Base-by-base conservation (phyloP, 176 grass and related monocot species). In the Ensete glaucum region DNA sequence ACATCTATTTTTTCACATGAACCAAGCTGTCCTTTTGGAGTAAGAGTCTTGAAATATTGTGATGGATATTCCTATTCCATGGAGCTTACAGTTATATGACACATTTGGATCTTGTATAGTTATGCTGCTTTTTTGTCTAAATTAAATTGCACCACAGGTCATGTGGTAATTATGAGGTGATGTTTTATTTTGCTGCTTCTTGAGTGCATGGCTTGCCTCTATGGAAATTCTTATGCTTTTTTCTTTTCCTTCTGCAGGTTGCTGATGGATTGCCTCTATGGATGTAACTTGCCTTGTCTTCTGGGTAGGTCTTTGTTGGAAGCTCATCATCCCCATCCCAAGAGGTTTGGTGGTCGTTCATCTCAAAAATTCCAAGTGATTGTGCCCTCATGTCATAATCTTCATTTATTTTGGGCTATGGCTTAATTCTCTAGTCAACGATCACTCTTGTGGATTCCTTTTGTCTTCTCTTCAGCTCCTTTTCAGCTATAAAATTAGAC, bases 271-370 rank as follows among this genome's bases (percentile, higher is more conserved):
- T 25, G 12, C 20, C 16, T 22, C 16, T 25, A 11, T 24, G 62
- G 62, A 26, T 64, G 2, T 27, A 10, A 13, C 62, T 64, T 9
- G 21, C 62, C 62, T 25, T 26, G 27, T 64, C 23, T 9, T 2
- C 62, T 64, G 62, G 22, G 17, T 70, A 50, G 43, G 19, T 70
- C 48, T n/a, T 21, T 15, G 2, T 21, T 70, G 67, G 67, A 70
- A 48, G 67, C 48, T 70, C 0, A 50, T 50, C 43, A 70, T 70
- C 67, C 43, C 13, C 67, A 70, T 70, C 34, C 43, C 12, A 51
- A 52, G 67, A 70, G 67, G 67, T 70, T 21, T 15, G 20, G 48
- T 70, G 67, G 67, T 70, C 48, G 43, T 70, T 70, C 48, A n/a
- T 20, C 67, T 22, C 16, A 11, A 50, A 70, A 70, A 50, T 12